These are phyloP conservation scores for Cairneyella variabilis DNA, from an alignment of 495 filamentous ascomycete species.

Conservation along the genomic window DNA sequence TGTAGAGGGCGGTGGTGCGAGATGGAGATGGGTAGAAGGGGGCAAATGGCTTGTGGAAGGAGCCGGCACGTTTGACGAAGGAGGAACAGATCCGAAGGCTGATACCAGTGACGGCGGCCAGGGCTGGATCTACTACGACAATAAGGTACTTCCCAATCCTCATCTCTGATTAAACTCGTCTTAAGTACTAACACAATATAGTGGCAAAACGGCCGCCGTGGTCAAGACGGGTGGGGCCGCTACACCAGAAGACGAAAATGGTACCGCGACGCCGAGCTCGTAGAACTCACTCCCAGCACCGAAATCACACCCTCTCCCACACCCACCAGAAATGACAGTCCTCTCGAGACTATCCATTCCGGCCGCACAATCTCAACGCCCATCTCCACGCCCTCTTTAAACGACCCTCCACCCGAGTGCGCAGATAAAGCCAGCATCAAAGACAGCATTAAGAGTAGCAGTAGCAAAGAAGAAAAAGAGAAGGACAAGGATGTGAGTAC, in stretches of 20 bases:
- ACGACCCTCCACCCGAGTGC: slow-evolving; percentile 9
- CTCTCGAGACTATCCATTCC: slow-evolving; percentile 14
- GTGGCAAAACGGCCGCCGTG: slow-evolving; percentile 91
- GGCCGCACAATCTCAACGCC: background rate
- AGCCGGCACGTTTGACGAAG: slow-evolving; percentile 48
- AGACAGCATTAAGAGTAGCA: slow-evolving; percentile 12
- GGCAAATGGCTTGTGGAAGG: slow-evolving; percentile 89
- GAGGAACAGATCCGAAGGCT: slow-evolving; percentile 31
- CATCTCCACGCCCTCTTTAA: background rate
- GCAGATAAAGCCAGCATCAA: slow-evolving; percentile 5
- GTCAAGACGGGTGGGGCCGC: slow-evolving; percentile 88
- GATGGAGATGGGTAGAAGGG: slow-evolving; percentile 85
- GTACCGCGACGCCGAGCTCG: slow-evolving; percentile 92
- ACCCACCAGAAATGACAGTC: slow-evolving; percentile 18
- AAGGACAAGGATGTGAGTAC: no score
- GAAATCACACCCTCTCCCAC: slow-evolving; percentile 39
- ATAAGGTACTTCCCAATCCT: slow-evolving; percentile 64
- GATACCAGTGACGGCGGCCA: slow-evolving; percentile 55
- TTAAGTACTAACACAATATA: slow-evolving; percentile 32
- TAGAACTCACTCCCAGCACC: slow-evolving; percentile 57
- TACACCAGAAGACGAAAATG: slow-evolving; percentile 95
- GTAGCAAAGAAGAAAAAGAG: background rate
- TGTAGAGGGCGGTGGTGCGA: slow-evolving; percentile 72
- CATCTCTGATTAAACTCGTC: no score
- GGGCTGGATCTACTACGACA: slow-evolving; percentile 98